These are phyloP conservation scores for Populus pruinosa DNA, from an alignment of 345 rosid species.

Conservation along the genomic window DNA sequence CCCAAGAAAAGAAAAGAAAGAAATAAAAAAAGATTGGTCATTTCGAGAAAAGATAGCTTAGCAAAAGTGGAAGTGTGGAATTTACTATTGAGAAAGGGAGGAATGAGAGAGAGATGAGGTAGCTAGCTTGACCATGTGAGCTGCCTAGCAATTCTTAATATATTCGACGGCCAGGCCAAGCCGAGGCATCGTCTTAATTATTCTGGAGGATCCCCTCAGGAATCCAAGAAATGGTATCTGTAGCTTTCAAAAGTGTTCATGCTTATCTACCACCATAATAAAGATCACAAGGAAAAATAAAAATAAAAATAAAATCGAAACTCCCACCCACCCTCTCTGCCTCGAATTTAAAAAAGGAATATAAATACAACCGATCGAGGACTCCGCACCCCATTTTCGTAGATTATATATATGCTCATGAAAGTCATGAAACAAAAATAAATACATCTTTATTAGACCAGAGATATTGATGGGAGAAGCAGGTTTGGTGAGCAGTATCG, in stretches of 20 bases:
- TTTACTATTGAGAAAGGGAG: constrained; percentile 16
- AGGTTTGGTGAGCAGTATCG: neutral
- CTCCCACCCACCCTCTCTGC: too few species aligned
- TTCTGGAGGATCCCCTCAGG: constrained; percentile 7
- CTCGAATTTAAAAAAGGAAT: too few species aligned
- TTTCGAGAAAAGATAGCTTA: constrained; percentile 11
- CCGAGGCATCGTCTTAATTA: constrained; percentile 17
- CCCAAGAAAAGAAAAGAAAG: neutral
- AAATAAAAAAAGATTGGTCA: constrained; percentile 16
- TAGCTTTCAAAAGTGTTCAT: neutral
- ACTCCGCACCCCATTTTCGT: too few species aligned
- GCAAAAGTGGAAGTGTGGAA: constrained; percentile 21
- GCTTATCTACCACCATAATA: neutral
- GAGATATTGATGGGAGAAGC: neutral
- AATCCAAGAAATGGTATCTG: constrained; percentile 14
- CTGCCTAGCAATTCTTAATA: constrained; percentile 7
- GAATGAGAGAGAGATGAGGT: neutral
- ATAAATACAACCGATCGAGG: too few species aligned
- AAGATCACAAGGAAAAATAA: too few species aligned
- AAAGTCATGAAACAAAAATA: neutral
- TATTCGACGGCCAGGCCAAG: constrained; percentile 8
- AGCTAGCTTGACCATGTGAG: constrained; percentile 19
- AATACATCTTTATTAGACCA: neutral
- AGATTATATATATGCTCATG: neutral
- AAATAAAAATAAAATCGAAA: too few species aligned